Evolutionary conservation across 2,329 filamentous ascomycete genomes (phyloP), one percentile per base, ranked within the genome.

Genomic region (Talaromyces sp.): DNA sequence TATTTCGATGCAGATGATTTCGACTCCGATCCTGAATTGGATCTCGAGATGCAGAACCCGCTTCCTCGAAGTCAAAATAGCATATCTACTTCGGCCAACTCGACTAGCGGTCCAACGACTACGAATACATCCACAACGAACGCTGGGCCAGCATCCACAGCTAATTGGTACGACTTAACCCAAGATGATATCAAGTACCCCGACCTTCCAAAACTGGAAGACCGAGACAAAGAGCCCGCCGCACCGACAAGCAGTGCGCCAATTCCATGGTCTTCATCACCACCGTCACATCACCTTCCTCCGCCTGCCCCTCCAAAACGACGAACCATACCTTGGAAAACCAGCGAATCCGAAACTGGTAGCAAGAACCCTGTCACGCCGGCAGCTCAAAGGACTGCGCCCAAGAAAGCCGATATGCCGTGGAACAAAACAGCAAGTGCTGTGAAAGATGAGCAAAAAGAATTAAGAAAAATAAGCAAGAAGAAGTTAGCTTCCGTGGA

Each of bases 1-100:
- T 85, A 83, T 63, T 90, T 92, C 65, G 85, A 87, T 63, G 90
- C 92, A 64, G 88, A 93, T 67, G 93, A 96, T 70, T 95, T 96
- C 66, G 91, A 92, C 68, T 90, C 93, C 71, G 92, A 96, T 67
- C 83, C 88, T 22, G 85, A 92, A 60, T 80, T 96, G 27, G 90
- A 91, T 64, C 67, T 73, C 17, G 71, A 72, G 61, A 70, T 66
- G 58, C 75, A 67, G 6, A 73, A 70, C 59, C 71, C 69, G 25
- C 68, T 69, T 44, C 66, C 65, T 27, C 67, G 68, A 11, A 69
- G 68, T 49, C 62, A 64, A 47, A 57, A 55, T 13, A 7, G 28
- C 25, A 47, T 49, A n/a, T n/a, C 47, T 39, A 36, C 44, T n/a
- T 57, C 44, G 13, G 57, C n/a, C 27, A 53, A 56, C 27, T 52